phyloP scores from a whole-genome alignment of 1,284 basidiomycete genomes.

The Tilletia indica region DNA sequence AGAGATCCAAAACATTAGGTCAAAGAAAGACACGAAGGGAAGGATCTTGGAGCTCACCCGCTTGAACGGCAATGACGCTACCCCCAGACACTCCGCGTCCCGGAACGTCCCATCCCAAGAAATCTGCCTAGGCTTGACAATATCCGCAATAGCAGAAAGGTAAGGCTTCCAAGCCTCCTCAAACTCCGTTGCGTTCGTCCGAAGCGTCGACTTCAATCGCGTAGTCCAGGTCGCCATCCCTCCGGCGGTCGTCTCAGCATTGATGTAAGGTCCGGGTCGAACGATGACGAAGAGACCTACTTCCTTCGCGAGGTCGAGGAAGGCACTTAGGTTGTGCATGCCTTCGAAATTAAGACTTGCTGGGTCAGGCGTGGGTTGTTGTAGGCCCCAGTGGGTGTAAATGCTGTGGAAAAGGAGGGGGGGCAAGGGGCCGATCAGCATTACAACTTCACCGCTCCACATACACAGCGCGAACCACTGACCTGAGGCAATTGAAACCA shows the following conservation, averaged over 20 bases:
- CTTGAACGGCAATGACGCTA: slow-evolving; percentile 39
- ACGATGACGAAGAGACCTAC: slow-evolving; percentile 68
- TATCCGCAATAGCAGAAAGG: slow-evolving; percentile 65
- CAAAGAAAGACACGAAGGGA: neutral
- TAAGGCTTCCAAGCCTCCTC: slow-evolving; percentile 70
- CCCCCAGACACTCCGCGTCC: slow-evolving; percentile 26
- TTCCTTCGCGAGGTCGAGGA: slow-evolving; percentile 63
- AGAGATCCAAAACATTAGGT: neutral
- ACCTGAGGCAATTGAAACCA: slow-evolving; percentile 65
- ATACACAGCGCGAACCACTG: neutral
- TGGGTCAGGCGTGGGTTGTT: slow-evolving; percentile 72
- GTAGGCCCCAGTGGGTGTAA: slow-evolving; percentile 66
- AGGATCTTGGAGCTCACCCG: slow-evolving; percentile 8
- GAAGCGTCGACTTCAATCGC: slow-evolving; percentile 66
- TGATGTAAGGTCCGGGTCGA: slow-evolving; percentile 68
- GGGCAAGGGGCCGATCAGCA: slow-evolving; percentile 61
- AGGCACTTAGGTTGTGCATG: slow-evolving; percentile 69
- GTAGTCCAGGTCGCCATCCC: slow-evolving; percentile 75
- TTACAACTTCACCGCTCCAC: slow-evolving; percentile 61
- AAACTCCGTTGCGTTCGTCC: slow-evolving; percentile 70
- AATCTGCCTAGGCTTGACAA: slow-evolving; percentile 68
- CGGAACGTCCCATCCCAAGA: slow-evolving; percentile 49
- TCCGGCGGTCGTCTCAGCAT: slow-evolving; percentile 69
- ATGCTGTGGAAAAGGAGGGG: slow-evolving; percentile 20
- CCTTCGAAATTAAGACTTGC: slow-evolving; percentile 65